Percentiles rank a stretch among this genome's conserved stretches.
Evolutionary conservation across 352 stramenopile species (phyloP).

Genomic region (Globisporangium rhizosaccharum): DNA sequence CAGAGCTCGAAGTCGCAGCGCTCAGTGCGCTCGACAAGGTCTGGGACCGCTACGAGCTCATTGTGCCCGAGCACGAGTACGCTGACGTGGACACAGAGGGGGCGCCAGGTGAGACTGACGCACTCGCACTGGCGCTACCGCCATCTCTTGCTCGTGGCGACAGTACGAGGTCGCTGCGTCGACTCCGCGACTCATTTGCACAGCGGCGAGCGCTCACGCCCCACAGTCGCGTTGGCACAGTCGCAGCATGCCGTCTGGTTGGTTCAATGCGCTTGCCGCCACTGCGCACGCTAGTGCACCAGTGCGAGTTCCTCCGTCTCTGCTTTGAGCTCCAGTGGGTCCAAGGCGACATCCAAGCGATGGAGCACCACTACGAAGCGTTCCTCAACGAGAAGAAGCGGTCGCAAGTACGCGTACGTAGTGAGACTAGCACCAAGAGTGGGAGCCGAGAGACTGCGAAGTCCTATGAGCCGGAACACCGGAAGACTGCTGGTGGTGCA

Average conservation of each 20-base stretch:
- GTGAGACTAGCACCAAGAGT: conserved; percentile 9
- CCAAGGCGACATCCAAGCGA: conserved; percentile 27
- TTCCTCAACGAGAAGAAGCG: conserved; percentile 36
- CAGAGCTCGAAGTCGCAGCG: conserved; percentile 8
- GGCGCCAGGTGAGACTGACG: no score
- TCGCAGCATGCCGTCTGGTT: background rate
- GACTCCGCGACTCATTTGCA: background rate
- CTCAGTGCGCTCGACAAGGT: conserved; percentile 8
- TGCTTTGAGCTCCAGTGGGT: conserved; percentile 43
- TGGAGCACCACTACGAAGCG: conserved; percentile 37
- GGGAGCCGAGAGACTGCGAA: background rate
- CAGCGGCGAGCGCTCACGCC: background rate
- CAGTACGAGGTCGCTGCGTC: no score
- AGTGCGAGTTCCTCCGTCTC: conserved; percentile 27
- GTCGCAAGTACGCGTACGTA: background rate
- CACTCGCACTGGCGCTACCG: no score
- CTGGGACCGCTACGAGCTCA: conserved; percentile 14
- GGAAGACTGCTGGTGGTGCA: background rate
- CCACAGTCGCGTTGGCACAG: background rate
- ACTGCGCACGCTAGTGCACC: conserved; percentile 4
- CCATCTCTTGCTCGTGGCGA: no score
- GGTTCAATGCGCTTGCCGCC: conserved; percentile 1
- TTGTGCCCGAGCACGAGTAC: conserved; percentile 6
- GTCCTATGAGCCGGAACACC: background rate
- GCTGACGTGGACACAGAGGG: background rate